Evolutionary conservation across 768 basidiomycete genomes (phyloP).

Genomic region (Rubroboletus satanas): DNA sequence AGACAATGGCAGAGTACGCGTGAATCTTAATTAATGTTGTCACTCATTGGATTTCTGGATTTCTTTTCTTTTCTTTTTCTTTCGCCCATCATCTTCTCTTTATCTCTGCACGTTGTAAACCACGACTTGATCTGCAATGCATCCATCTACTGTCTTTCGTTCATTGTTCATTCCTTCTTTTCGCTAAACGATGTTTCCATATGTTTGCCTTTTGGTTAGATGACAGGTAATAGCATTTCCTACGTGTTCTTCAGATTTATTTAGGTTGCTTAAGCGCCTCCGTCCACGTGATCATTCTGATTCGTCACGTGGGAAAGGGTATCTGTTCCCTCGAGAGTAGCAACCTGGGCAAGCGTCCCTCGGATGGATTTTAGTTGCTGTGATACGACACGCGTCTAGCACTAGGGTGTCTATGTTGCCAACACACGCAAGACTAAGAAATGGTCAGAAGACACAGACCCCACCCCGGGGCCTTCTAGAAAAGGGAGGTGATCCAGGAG

Average conservation of each 20-base stretch:
- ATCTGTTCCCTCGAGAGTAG: slow-evolving; percentile 1
- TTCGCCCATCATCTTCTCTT: slow-evolving; percentile 6
- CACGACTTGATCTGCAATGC: slow-evolving; percentile 22
- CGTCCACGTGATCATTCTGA: slow-evolving; percentile 19
- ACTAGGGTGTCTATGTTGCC: background rate
- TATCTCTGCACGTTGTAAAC: slow-evolving; percentile 27
- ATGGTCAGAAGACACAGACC: background rate
- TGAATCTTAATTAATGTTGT: slow-evolving; percentile 31
- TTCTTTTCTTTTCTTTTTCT: slow-evolving; percentile 1
- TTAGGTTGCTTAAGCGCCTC: background rate
- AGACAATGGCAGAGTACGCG: slow-evolving; percentile 34
- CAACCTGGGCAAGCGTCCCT: slow-evolving; percentile 1
- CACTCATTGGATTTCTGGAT: slow-evolving; percentile 16
- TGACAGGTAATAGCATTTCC: slow-evolving; percentile 2
- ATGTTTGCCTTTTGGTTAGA: slow-evolving; percentile 4
- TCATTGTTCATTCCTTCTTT: slow-evolving; percentile 8
- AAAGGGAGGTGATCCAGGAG: slow-evolving; percentile 1
- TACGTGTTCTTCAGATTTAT: background rate
- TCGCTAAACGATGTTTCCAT: slow-evolving; percentile 2
- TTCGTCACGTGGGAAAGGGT: slow-evolving; percentile 23
- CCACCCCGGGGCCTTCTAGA: background rate
- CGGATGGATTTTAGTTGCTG: slow-evolving; percentile 3
- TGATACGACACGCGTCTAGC: slow-evolving; percentile 1
- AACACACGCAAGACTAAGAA: background rate
- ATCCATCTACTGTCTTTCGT: slow-evolving; percentile 14